Percentiles rank a stretch among this genome's conserved stretches.
These are phyloP conservation scores for Pseudocercospora fuligena DNA, from an alignment of 2,329 filamentous ascomycete genomes.

Conservation along the genomic window DNA sequence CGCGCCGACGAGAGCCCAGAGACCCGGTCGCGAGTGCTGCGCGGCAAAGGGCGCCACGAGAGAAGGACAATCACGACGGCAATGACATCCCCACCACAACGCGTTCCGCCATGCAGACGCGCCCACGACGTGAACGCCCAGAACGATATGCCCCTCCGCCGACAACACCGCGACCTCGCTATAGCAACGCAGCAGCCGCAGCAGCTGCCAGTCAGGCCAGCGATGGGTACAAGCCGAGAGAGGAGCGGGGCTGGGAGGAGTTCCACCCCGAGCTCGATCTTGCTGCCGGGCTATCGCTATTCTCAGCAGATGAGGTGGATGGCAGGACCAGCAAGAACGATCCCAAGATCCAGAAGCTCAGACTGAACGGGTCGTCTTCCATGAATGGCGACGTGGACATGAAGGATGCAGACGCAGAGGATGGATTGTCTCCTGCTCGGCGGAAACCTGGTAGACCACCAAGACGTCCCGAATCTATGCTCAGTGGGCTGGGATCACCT, in stretches of 20 bases:
- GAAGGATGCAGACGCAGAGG: slow-evolving; percentile 31
- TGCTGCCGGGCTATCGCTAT: slow-evolving; percentile 76
- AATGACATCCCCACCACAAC: slow-evolving; percentile 21
- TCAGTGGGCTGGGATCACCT: slow-evolving; percentile 63
- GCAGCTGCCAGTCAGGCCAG: slow-evolving; percentile 86
- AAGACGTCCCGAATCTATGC: slow-evolving; percentile 65
- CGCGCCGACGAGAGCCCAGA: slow-evolving; percentile 7
- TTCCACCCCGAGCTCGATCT: slow-evolving; percentile 96
- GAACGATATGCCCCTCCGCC: slow-evolving; percentile 45
- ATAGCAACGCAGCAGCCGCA: slow-evolving; percentile 84
- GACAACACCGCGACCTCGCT: slow-evolving; percentile 66
- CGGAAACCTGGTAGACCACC: slow-evolving; percentile 68
- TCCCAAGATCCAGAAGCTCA: slow-evolving; percentile 50
- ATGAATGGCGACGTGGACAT: slow-evolving; percentile 36
- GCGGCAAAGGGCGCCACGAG: slow-evolving; percentile 15
- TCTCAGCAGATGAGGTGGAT: slow-evolving; percentile 83
- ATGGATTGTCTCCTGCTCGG: slow-evolving; percentile 43
- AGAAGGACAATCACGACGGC: slow-evolving; percentile 13
- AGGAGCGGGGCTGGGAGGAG: slow-evolving; percentile 96
- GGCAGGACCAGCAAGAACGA: slow-evolving; percentile 57
- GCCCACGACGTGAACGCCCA: slow-evolving; percentile 38
- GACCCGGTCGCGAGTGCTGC: slow-evolving; percentile 6
- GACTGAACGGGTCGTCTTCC: slow-evolving; percentile 23
- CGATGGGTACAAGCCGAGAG: slow-evolving; percentile 95
- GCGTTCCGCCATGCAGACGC: slow-evolving; percentile 35